A percentile compares a stretch with the other conserved stretches of the same genome.
Evolutionary conservation across 441 rosid species (phyloP).

Genomic region (Theobroma grandiflorum): DNA sequence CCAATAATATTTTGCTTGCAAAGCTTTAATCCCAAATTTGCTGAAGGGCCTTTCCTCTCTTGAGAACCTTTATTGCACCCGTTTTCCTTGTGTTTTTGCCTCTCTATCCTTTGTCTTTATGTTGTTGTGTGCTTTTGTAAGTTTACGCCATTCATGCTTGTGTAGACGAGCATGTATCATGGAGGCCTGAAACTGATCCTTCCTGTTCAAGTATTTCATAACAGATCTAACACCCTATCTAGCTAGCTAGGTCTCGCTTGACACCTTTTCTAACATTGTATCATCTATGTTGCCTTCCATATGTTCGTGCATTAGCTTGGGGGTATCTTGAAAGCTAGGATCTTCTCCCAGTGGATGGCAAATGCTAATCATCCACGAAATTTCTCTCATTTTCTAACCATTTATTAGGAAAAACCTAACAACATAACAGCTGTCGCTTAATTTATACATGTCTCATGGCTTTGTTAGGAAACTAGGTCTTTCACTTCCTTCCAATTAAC

Average conservation of each 20-base stretch:
- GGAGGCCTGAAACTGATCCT: not conserved
- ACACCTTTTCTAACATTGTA: too few relatives aligned
- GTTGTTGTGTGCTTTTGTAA: conserved; percentile 34
- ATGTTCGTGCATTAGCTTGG: too few relatives aligned
- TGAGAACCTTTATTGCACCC: conserved; percentile 17
- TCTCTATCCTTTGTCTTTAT: conserved; percentile 35
- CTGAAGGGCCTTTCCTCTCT: conserved; percentile 26
- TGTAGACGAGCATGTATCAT: conserved; percentile 12
- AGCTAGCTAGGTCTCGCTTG: not conserved
- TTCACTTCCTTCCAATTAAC: too few relatives aligned
- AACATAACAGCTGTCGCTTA: too few relatives aligned
- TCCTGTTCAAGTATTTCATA: not conserved
- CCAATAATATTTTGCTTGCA: conserved; percentile 33
- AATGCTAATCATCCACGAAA: too few relatives aligned
- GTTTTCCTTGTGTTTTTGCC: conserved; percentile 12
- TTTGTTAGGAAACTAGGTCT: too few relatives aligned
- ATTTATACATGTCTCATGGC: too few relatives aligned
- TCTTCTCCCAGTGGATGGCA: too few relatives aligned
- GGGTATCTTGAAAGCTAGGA: too few relatives aligned
- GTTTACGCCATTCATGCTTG: conserved; percentile 26
- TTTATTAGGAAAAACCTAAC: too few relatives aligned
- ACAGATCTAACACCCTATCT: not conserved
- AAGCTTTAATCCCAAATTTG: conserved; percentile 38
- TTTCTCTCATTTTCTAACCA: too few relatives aligned
- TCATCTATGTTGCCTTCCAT: too few relatives aligned